Base-by-base conservation (phyloP, 2,329 filamentous ascomycete genomes). In the Coniella lustricola region DNA sequence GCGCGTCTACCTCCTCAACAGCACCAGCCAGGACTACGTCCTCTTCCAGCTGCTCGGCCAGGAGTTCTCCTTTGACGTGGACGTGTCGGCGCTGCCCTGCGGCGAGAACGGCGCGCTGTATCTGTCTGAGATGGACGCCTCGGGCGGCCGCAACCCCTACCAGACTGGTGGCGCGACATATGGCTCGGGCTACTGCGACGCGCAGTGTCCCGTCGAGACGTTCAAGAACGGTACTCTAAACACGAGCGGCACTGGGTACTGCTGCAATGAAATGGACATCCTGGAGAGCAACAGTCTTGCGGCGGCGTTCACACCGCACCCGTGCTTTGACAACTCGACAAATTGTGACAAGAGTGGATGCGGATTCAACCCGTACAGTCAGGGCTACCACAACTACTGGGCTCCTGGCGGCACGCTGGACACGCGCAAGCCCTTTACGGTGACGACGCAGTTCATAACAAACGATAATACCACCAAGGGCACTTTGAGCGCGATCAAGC, bases 51-150 rank as follows among this genome's bases (percentile, higher is more conserved):
- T 82, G 48, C 67, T 75, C 48, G 75, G 75, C 64, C 68, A 76
- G 57, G 79, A 84, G 60, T 75, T 84, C 59, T 76, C 75, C n/a
- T 81, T 84, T 51, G 78, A 81, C 44, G 77, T 82, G 14, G 79
- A 84, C 59, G 70, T 81, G 37, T 81, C 78, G 38, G 72, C 73
- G 51, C 68, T 82, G n/a, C 74, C 57, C 14, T 84, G 81, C 56
- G 81, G 81, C 45, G 63, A 83, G 53, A 83, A 84, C 62, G 79
- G 78, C 48, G 79, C 79, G 21, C 63, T 83, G 7, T 59, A 59
- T 38, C 56, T 59, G 37, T 36, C 46, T 4, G 52, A 52, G 49
- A 54, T 54, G 52, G 39, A 77, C 17, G 65, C 70, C 4, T 75
- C 81, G 55, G 79, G 79, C 57, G 79, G 78, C 31, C 47, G 70